phyloP scores from a whole-genome alignment of 2,329 filamentous ascomycete species.

The Nigrospora sphaerica region DNA sequence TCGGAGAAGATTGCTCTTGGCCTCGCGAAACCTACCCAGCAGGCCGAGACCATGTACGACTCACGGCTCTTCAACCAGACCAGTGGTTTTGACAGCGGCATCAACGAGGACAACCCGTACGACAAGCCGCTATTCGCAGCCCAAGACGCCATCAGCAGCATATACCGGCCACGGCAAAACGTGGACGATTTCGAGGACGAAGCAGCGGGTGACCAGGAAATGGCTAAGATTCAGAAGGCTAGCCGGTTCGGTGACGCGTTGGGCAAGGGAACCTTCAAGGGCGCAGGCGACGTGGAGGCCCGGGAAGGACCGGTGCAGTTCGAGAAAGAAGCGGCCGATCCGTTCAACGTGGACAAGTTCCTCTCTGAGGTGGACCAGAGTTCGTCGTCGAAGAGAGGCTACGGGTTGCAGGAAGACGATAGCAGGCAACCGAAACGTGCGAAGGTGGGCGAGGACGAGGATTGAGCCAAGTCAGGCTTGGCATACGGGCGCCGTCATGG shows the following conservation, averaged over 20 bases:
- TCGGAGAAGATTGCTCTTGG: constrained; percentile 95
- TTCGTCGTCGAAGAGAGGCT: constrained; percentile 61
- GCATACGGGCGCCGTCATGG: background rate
- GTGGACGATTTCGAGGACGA: constrained; percentile 72
- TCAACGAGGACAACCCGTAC: constrained; percentile 97
- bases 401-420: constrained; percentile 64
- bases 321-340: constrained; percentile 78
- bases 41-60: constrained; percentile 93
- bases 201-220: constrained; percentile 71
- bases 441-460: constrained; percentile 67
- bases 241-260: constrained; percentile 80
- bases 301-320: constrained; percentile 93
- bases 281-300: constrained; percentile 65
- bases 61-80: constrained; percentile 91
- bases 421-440: constrained; percentile 62
- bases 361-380: constrained; percentile 69
- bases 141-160: constrained; percentile 88
- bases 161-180: constrained; percentile 76
- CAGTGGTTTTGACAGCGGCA: constrained; percentile 81
- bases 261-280: constrained; percentile 87
- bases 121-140: constrained; percentile 96
- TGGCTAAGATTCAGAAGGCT: constrained; percentile 81
- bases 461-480: constrained; percentile 16
- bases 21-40: constrained; percentile 88
- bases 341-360: constrained; percentile 93